phyloP scores from a whole-genome alignment of 2,329 filamentous ascomycete species.

The Pseudogymnoascus sp. region DNA sequence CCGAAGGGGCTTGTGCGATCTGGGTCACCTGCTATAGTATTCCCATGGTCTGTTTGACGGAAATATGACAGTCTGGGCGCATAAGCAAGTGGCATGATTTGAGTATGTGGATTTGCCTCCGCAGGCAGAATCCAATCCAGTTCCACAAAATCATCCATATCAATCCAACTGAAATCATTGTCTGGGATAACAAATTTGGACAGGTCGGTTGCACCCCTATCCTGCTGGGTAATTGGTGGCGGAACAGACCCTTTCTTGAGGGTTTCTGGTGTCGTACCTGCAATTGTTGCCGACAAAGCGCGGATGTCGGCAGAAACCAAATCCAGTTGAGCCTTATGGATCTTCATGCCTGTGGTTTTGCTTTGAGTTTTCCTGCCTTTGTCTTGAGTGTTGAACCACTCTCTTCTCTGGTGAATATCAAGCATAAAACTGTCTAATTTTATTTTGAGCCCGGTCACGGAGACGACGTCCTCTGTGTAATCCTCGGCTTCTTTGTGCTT shows the following conservation, averaged over 20 bases:
- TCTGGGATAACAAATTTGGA: conserved; percentile 93
- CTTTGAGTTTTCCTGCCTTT: conserved; percentile 68
- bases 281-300: conserved; percentile 85
- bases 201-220: conserved; percentile 56
- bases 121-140: conserved; percentile 91
- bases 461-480: conserved; percentile 67
- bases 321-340: conserved; percentile 89
- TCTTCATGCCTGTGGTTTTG: conserved; percentile 86
- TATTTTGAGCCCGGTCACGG: conserved; percentile 92
- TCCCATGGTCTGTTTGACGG: conserved; percentile 86
- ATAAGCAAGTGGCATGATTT: conserved; percentile 85
- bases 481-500: conserved; percentile 96
- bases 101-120: conserved; percentile 83
- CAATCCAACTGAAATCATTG: conserved; percentile 91
- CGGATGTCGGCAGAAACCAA: conserved; percentile 85
- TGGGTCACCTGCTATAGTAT: conserved; percentile 69
- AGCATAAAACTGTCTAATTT: conserved; percentile 95
- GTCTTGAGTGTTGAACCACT: conserved; percentile 79
- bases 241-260: conserved; percentile 51
- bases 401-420: conserved; percentile 86
- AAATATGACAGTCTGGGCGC: conserved; percentile 97
- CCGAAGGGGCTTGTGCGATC: conserved; percentile 84
- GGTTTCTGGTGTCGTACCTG: conserved; percentile 68
- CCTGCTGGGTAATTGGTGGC: conserved; percentile 43
- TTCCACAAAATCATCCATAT: conserved; percentile 99